Conservation (phyloP, 805 yeast genomes). For the Saccharomyces jurei region DNA sequence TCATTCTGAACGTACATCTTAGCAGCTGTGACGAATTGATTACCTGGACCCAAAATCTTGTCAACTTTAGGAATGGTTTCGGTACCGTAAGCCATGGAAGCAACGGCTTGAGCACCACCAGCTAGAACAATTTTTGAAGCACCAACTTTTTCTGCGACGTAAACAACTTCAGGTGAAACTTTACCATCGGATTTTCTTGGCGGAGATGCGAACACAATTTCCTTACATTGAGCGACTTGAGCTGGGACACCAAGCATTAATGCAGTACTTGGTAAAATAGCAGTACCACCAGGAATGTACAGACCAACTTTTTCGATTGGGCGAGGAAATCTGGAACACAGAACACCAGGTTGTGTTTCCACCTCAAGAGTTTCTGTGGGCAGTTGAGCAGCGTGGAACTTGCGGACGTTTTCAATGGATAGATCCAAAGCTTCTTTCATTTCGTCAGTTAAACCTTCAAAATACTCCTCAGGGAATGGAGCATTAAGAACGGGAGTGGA, state of each 20-base stretch:
- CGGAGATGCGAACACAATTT: constrained; percentile 89
- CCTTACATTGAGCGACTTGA: constrained; percentile 91
- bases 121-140: constrained; percentile 87
- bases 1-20: constrained; percentile 96
- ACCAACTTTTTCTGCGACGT: constrained; percentile 93
- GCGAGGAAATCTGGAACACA: constrained; percentile 89
- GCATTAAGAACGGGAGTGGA: constrained; percentile 70
- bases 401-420: constrained; percentile 79
- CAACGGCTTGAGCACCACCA: constrained; percentile 99
- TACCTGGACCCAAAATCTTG: constrained; percentile 97
- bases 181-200: constrained; percentile 83
- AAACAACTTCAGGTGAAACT: constrained; percentile 92
- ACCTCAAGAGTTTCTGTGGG: constrained; percentile 66
- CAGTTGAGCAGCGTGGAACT: constrained; percentile 90
- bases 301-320: constrained; percentile 93
- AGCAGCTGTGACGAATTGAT: constrained; percentile 98
- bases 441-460: constrained; percentile 62
- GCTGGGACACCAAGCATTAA: constrained; percentile 99
- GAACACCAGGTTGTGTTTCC: constrained; percentile 90
- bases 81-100: constrained; percentile 98
- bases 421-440: constrained; percentile 81
- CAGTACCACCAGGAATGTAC: constrained; percentile 98
- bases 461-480: constrained; percentile 75
- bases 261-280: constrained; percentile 95
- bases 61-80: constrained; percentile 87